Evolutionary conservation across 2,329 filamentous ascomycete species (phyloP).

Genomic region (Paramyrothecium sp.): DNA sequence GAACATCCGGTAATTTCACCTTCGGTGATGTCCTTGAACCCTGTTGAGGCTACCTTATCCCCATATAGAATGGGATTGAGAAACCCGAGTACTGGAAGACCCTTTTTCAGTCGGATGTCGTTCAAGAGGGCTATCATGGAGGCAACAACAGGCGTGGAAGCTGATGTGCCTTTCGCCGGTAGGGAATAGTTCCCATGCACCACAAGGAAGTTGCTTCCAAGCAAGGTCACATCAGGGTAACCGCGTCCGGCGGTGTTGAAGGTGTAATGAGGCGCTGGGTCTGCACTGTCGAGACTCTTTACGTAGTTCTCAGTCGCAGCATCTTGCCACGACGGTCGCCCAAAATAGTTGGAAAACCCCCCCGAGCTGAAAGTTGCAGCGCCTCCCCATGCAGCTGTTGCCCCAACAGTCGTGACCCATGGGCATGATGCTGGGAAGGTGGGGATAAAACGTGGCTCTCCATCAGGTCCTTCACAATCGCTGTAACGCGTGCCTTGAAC

Average conservation of each 20-base stretch:
- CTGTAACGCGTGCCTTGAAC: neutral
- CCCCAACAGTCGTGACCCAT: neutral
- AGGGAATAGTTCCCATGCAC: neutral
- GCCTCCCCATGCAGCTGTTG: neutral
- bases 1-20: neutral
- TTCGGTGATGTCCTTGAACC: neutral
- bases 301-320: neutral
- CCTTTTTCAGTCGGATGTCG: slow-evolving; percentile 5
- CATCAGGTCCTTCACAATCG: neutral
- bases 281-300: neutral
- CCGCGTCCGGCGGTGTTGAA: neutral
- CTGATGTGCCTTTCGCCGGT: slow-evolving; percentile 5
- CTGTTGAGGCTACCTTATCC: neutral
- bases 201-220: neutral
- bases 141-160: slow-evolving; percentile 8
- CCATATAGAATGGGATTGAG: slow-evolving; percentile 9
- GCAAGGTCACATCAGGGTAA: neutral
- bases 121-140: slow-evolving; percentile 9
- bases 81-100: slow-evolving; percentile 5
- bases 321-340: neutral
- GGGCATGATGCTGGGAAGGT: slow-evolving; percentile 1
- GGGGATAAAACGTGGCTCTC: neutral
- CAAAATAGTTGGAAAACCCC: neutral
- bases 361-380: neutral
- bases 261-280: neutral